A percentile compares a stretch with the other conserved stretches of the same genome.
Evolutionary conservation across 2,329 filamentous ascomycete genomes (phyloP).

Genomic region (Colletotrichum sp.): DNA sequence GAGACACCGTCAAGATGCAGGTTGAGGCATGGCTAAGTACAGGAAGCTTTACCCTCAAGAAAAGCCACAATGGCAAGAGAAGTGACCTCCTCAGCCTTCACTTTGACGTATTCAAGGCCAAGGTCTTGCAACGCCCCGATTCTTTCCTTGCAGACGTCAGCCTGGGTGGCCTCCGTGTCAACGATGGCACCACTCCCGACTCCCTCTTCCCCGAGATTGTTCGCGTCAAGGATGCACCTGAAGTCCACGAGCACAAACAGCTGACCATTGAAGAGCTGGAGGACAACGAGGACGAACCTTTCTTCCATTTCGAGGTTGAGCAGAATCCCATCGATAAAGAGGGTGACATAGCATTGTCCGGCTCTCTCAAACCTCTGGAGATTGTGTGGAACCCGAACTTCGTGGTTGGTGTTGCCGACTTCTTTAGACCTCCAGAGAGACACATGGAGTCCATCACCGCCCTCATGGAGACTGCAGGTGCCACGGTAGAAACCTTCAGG

Average conservation of each 20-base stretch:
- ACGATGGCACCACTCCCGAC: conserved; percentile 92
- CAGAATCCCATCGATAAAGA: conserved; percentile 93
- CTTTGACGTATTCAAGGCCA: conserved; percentile 94
- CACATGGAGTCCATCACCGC: conserved; percentile 99
- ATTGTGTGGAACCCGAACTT: conserved; percentile 98
- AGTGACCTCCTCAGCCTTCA: conserved; percentile 88
- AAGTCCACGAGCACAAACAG: conserved; percentile 49
- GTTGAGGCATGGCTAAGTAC: conserved; percentile 92
- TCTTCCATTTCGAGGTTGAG: conserved; percentile 93
- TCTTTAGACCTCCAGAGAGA: conserved; percentile 94
- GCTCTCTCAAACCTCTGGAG: conserved; percentile 94
- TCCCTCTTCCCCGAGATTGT: conserved; percentile 96
- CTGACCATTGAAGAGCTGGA: conserved; percentile 62
- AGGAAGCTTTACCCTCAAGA: conserved; percentile 92
- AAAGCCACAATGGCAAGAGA: conserved; percentile 78
- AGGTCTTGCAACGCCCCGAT: conserved; percentile 87
- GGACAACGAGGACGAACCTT: conserved; percentile 66
- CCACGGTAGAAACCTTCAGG: conserved; percentile 91
- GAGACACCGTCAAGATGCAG: conserved; percentile 91
- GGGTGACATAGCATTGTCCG: conserved; percentile 87
- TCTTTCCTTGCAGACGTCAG: conserved; percentile 89
- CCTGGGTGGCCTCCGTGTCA: conserved; percentile 90
- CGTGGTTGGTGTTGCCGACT: conserved; percentile 87
- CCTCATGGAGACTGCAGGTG: conserved; percentile 92
- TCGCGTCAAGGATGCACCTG: conserved; percentile 85